Percentiles rank a stretch among this genome's conserved stretches.
Evolutionary conservation across 305 asterid species (phyloP).

Genomic region (Striga hermonthica): DNA sequence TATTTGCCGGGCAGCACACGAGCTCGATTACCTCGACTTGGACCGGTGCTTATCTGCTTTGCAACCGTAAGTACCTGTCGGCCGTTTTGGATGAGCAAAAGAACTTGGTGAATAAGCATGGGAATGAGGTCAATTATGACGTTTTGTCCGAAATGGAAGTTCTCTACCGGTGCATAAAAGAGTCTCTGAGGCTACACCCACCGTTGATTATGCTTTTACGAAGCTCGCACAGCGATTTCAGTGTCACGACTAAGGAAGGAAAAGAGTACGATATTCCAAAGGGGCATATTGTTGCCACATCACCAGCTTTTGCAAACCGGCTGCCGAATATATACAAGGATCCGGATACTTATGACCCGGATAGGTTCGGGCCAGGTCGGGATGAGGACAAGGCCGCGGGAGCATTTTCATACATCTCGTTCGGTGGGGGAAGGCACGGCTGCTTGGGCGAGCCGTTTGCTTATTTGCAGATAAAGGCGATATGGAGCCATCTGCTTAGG

Average conservation of each 20-base stretch:
- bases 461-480: conserved; percentile 83
- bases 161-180: conserved; percentile 76
- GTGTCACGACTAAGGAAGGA: conserved; percentile 81
- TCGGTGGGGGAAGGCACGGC: conserved; percentile 96
- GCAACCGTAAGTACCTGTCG: conserved; percentile 73
- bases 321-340: conserved; percentile 74
- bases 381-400: conserved; percentile 94
- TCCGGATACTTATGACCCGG: conserved; percentile 79
- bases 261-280: conserved; percentile 80
- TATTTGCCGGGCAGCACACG: conserved; percentile 96
- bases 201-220: conserved; percentile 88
- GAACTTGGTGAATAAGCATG: conserved; percentile 56
- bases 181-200: conserved; percentile 93
- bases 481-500: conserved; percentile 81
- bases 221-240: conserved; percentile 78
- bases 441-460: conserved; percentile 97
- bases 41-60: conserved; percentile 62
- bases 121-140: conserved; percentile 72
- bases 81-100: conserved; percentile 74
- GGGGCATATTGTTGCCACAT: conserved; percentile 93
- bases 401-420: conserved; percentile 85
- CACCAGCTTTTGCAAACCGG: conserved; percentile 89
- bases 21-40: conserved; percentile 93
- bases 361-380: conserved; percentile 76
- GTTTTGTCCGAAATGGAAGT: conserved; percentile 84